These are phyloP conservation scores for Fusarium sp. DNA, from an alignment of 2,329 filamentous ascomycete genomes.

Conservation along the genomic window DNA sequence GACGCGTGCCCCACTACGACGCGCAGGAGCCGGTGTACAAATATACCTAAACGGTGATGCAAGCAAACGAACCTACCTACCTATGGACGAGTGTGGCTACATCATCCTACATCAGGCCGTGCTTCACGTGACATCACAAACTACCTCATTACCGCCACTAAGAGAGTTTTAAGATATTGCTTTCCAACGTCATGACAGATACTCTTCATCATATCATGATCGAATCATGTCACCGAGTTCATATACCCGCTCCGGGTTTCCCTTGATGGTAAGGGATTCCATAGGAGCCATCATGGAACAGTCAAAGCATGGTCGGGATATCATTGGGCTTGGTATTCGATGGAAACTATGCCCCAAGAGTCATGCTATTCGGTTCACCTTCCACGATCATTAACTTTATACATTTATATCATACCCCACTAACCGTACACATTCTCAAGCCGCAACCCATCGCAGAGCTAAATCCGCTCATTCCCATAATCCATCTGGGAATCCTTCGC, in stretches of 20 bases:
- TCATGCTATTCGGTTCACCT: not conserved
- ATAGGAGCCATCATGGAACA: not conserved
- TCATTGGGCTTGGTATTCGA: not conserved
- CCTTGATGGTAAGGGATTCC: not conserved
- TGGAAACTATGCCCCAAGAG: not conserved
- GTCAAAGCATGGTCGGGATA: not conserved
- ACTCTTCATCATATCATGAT: not conserved
- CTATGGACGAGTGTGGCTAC: conserved; percentile 24
- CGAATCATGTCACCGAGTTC: not conserved
- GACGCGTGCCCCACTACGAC: conserved; percentile 19
- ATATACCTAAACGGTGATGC: conserved; percentile 7
- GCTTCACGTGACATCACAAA: conserved; percentile 28
- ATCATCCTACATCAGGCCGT: conserved; percentile 24
- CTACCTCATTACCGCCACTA: conserved; percentile 4
- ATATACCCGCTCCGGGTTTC: not conserved
- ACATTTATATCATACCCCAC: conserved; percentile 38
- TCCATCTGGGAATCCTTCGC: conserved; percentile 4
- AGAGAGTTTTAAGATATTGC: not conserved
- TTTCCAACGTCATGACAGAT: conserved; percentile 5
- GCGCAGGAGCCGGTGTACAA: conserved; percentile 22
- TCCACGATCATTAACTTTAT: conserved; percentile 26
- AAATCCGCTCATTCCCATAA: conserved; percentile 5
- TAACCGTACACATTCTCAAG: conserved; percentile 2
- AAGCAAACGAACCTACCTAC: conserved; percentile 11
- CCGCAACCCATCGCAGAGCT: conserved; percentile 18